These are phyloP conservation scores for Heliamphora pulchella DNA, from an alignment of 179 eudicot species.

Conservation along the genomic window DNA sequence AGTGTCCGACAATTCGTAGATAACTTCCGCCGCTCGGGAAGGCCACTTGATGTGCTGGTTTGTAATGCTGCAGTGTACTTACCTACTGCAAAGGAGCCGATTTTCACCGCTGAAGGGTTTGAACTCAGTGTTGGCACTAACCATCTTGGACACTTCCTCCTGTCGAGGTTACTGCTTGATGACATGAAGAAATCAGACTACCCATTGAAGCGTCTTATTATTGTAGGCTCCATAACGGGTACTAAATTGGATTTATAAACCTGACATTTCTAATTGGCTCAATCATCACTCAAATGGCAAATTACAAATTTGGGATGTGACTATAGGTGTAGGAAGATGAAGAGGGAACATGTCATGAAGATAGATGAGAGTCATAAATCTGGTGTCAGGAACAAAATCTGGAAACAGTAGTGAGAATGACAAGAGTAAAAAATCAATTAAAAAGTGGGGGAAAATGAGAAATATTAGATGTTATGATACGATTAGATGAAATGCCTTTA, in stretches of 20 bases:
- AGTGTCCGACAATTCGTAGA: conserved; percentile 75
- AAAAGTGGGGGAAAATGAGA: no score
- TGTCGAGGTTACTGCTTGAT: conserved; percentile 16
- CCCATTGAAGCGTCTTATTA: conserved; percentile 17
- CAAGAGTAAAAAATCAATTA: background rate
- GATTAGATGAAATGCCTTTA: background rate
- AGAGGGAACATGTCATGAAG: background rate
- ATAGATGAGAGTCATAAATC: background rate
- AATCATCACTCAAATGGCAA: background rate
- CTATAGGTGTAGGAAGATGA: no score
- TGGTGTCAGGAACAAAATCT: background rate
- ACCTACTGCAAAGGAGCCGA: conserved; percentile 18
- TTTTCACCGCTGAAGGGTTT: conserved; percentile 19
- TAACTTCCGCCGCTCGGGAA: conserved; percentile 47
- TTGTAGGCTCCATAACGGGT: conserved; percentile 21
- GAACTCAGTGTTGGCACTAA: conserved; percentile 22
- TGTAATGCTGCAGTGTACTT: conserved; percentile 75
- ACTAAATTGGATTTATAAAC: conserved; percentile 9
- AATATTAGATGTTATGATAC: background rate
- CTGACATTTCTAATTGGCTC: background rate
- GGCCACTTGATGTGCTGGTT: conserved; percentile 61
- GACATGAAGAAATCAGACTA: conserved; percentile 17
- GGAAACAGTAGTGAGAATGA: background rate
- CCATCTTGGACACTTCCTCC: conserved; percentile 18
- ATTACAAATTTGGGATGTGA: background rate